Evolutionary conservation across 2,329 filamentous ascomycete genomes (phyloP).

Genomic region (Geosmithia putterillii): DNA sequence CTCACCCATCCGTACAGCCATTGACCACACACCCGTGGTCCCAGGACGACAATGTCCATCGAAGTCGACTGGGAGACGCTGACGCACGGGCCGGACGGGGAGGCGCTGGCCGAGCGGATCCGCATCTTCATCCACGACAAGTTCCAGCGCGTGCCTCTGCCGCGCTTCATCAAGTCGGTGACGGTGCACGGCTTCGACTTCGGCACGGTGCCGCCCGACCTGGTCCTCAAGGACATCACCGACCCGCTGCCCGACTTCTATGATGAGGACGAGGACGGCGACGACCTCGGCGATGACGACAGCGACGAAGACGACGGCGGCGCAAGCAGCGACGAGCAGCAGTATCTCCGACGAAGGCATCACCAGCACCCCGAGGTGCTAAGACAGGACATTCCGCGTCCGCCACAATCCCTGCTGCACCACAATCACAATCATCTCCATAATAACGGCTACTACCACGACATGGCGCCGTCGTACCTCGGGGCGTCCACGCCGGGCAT

Average conservation of each 20-base stretch:
- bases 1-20: not conserved
- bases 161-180: constrained; percentile 93
- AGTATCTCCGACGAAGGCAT: not conserved
- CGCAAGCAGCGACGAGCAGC: not conserved
- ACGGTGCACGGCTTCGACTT: constrained; percentile 92
- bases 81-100: constrained; percentile 78
- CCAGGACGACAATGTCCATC: constrained; percentile 91
- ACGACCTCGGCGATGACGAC: constrained; percentile 30
- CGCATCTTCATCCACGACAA: constrained; percentile 90
- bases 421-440: not conserved
- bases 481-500: constrained; percentile 50
- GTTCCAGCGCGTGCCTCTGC: constrained; percentile 83
- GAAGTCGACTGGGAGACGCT: constrained; percentile 94
- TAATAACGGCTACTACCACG: constrained; percentile 10
- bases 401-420: no score
- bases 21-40: no score
- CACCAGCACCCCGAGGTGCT: not conserved
- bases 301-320: constrained; percentile 14
- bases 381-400: not conserved
- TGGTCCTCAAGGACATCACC: constrained; percentile 93
- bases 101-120: constrained; percentile 72
- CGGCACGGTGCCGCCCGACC: constrained; percentile 65
- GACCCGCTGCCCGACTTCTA: constrained; percentile 96
- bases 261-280: constrained; percentile 58
- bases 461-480: constrained; percentile 43